A percentile compares a stretch with the other conserved stretches of the same genome.
Conservation (phyloP, 1,284 basidiomycete genomes). For the Sparassis latifolia region DNA sequence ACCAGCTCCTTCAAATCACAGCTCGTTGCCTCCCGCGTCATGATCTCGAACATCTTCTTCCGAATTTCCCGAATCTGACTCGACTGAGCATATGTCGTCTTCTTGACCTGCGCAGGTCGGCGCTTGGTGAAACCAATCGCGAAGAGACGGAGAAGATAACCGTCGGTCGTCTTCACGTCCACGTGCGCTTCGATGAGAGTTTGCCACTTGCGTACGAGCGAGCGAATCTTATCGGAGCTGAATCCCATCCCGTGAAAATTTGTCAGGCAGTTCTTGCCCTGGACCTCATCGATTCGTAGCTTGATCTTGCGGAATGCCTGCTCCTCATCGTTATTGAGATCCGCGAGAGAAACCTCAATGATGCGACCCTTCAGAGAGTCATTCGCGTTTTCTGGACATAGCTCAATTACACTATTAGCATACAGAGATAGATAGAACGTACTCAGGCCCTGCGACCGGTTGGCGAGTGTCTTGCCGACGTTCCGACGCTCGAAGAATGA, state of each 20-base stretch:
- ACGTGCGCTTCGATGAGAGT: conserved; percentile 98
- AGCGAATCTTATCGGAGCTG: conserved; percentile 99
- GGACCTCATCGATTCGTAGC: conserved; percentile 94
- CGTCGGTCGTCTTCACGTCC: conserved; percentile 99
- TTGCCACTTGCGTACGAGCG: conserved; percentile 99
- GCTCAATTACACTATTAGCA: neutral
- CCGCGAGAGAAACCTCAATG: conserved; percentile 93
- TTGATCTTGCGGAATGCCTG: conserved; percentile 99
- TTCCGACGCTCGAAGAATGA: conserved; percentile 97
- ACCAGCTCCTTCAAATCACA: conserved; percentile 98
- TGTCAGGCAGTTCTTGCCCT: conserved; percentile 99
- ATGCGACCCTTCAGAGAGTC: conserved; percentile 98
- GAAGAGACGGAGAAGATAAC: conserved; percentile 98
- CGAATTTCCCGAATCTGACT: conserved; percentile 96
- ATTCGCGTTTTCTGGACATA: conserved; percentile 85
- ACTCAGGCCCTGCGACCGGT: conserved; percentile 98
- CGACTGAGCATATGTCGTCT: conserved; percentile 98
- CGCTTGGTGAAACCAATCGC: conserved; percentile 99
- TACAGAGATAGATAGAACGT: conserved; percentile 31
- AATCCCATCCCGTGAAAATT: conserved; percentile 99
- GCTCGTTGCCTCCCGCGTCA: conserved; percentile 92
- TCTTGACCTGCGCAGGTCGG: conserved; percentile 93
- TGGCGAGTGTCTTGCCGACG: conserved; percentile 98
- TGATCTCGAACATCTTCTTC: conserved; percentile 99
- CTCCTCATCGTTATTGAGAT: conserved; percentile 99